Evolutionary conservation across 257 asterid species (phyloP), one percentile per base, ranked within the genome.

Genomic region (Jacaranda mimosifolia): DNA sequence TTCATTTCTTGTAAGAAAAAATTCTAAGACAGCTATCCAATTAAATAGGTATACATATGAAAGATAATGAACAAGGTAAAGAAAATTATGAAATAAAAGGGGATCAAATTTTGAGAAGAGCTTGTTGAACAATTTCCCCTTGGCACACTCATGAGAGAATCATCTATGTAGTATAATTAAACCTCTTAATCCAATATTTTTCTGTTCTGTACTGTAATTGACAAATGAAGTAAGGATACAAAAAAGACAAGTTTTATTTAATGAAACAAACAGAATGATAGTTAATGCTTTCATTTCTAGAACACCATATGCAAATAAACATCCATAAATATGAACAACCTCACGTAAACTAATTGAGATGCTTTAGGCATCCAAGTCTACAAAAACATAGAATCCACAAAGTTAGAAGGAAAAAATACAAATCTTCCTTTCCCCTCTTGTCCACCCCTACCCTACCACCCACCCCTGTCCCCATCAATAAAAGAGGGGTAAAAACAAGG

Each of bases 361-460:
- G 51, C 51, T 14, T 65, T 51, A 40, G 35, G 52, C 53, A 65
- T 65, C 49, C 70, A 36, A 62, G 46, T 32, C 70, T 52, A 52
- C 12, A 52, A 18, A 13, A 17, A 58, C 42, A 21, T 7, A 58
- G 59, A 72, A 72, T 13, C 57, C 15, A 43, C 5, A 13, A 63
- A 38, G 48, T 63, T 38, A 21, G 18, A 26, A 26, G 32, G 32
- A 26, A 26, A 26, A 26, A 26, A 26, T 26, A 26, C 32, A 26
- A 0, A 26, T 26, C 32, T 26, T 26, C 32, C 32, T 26, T 26
- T 26, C 32, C 32, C 32, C 32, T 26, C 32, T 26, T 26, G 32
- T 26, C 32, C 32, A 26, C 6, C 17, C 32, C 19, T 39, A 40
- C 21, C 7, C 63, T 39, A 21, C 11, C 1, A 15, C 1, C 48